Evolutionary conservation across 208 protist genomes (phyloP).

Genomic region (Pavlovales sp.): DNA sequence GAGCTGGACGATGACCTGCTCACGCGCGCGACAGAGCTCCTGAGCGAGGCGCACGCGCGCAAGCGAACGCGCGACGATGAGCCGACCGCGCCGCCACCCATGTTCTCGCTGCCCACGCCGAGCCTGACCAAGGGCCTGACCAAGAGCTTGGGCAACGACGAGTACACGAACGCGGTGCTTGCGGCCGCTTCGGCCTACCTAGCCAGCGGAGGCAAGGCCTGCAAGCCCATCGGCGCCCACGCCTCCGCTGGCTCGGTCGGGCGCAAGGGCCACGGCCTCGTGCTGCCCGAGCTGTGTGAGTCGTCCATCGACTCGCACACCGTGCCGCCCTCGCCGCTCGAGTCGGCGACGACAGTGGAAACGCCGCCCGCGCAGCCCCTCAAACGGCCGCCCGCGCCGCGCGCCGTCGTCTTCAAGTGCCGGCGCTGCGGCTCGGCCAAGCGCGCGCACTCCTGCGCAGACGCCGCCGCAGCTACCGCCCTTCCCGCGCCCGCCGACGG

Average conservation of each 20-base stretch:
- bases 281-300: background rate
- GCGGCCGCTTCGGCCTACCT: background rate
- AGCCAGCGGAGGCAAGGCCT: background rate
- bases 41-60: background rate
- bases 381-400: too few species aligned
- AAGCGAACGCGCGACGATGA: background rate
- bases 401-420: background rate
- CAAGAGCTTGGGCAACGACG: background rate
- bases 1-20: background rate
- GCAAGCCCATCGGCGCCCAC: background rate
- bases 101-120: background rate
- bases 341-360: background rate
- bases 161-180: background rate
- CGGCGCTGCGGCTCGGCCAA: background rate
- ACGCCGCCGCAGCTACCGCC: background rate
- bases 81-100: background rate
- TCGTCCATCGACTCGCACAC: background rate
- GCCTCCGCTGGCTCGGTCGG: background rate
- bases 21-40: background rate
- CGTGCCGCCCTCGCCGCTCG: too few species aligned
- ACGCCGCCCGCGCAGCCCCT: too few species aligned
- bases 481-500: too few species aligned
- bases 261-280: background rate
- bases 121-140: background rate
- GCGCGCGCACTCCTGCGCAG: background rate